Percentiles rank a stretch among this genome's conserved stretches.
Evolutionary conservation across 495 filamentous ascomycete species (phyloP).

Genomic region (Aspergillus sclerotiicarbonarius): DNA sequence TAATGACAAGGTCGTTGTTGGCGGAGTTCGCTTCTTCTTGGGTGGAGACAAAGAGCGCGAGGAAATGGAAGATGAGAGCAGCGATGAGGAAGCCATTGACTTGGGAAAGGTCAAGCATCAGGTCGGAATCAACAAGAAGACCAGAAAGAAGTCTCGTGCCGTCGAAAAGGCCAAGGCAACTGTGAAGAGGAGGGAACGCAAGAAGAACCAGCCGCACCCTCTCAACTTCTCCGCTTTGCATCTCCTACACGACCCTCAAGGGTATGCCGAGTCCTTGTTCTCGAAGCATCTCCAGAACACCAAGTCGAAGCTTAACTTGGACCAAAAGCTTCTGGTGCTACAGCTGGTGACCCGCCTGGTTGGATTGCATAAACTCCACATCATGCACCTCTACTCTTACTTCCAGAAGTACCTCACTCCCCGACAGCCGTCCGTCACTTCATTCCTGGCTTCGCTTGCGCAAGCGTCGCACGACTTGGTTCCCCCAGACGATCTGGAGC

Average conservation of each 20-base stretch:
- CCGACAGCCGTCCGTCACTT: constrained; percentile 87
- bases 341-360: constrained; percentile 88
- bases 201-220: constrained; percentile 80
- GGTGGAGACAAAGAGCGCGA: constrained; percentile 94
- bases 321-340: constrained; percentile 82
- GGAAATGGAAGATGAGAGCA: constrained; percentile 84
- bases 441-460: constrained; percentile 88
- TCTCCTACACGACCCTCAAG: constrained; percentile 91
- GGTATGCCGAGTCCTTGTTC: constrained; percentile 88
- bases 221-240: constrained; percentile 99
- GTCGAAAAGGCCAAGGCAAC: constrained; percentile 76
- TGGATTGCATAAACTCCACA: constrained; percentile 84
- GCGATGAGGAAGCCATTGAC: constrained; percentile 75
- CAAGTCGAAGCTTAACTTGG: constrained; percentile 83
- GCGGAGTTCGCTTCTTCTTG: constrained; percentile 90
- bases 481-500: constrained; percentile 90
- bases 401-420: constrained; percentile 84
- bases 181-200: constrained; percentile 77
- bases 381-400: constrained; percentile 84
- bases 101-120: constrained; percentile 80
- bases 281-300: constrained; percentile 83
- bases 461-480: constrained; percentile 90
- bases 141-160: constrained; percentile 74
- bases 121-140: constrained; percentile 91
- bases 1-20: constrained; percentile 84